Base-by-base conservation (phyloP, 78 protist genomes). In the Emiliania huxleyi region DNA sequence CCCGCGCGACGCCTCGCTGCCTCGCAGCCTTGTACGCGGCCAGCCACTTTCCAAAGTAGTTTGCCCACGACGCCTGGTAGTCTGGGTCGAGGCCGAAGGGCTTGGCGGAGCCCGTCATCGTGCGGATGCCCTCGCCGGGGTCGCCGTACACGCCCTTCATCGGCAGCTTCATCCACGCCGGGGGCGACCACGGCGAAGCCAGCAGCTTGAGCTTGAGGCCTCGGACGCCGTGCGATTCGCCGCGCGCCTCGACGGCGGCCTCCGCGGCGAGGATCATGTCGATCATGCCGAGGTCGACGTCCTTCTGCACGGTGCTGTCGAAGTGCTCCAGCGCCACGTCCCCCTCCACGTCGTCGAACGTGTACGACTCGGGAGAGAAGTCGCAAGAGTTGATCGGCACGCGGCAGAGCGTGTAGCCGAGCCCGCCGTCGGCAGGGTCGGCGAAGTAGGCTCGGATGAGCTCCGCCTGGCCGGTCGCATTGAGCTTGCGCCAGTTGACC, bases 91-190 rank as follows among this genome's bases (percentile, higher is more conserved):
- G 81, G 45, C 81, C 81, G 81, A 33, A 33, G 37, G 81, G 81
- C 35, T 35, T 26, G 81, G 81, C 81, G 23, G 81, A 71, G 42
- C 19, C 21, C 29, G 42, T 8, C 49, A 29, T 23, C 25, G 38
- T 11, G 37, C 37, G 62, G 8, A 52, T 15, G 62, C 62, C 62
- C 29, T 8, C 12, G 75, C n/a, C n/a, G 75, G 8, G 29, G 62
- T 52, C 62, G 15, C 62, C 62, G 62, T 8, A 37, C 42, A 19
- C 42, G 42, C 42, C 42, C 40, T 26, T 8, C 2, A 71, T 48
- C 42, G 90, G 19, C 55, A 15, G 18, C 90, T 94, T 94, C 94
- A 94, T 92, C 95, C 95, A 94, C 56, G 94, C 92, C 15, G 95
- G 95, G 46, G 95, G 93, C 33, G 75, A 40, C 95, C 95, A 94